Conservation (phyloP, 192 early-diverging fungal species). For the Irineochytrium annulatum region DNA sequence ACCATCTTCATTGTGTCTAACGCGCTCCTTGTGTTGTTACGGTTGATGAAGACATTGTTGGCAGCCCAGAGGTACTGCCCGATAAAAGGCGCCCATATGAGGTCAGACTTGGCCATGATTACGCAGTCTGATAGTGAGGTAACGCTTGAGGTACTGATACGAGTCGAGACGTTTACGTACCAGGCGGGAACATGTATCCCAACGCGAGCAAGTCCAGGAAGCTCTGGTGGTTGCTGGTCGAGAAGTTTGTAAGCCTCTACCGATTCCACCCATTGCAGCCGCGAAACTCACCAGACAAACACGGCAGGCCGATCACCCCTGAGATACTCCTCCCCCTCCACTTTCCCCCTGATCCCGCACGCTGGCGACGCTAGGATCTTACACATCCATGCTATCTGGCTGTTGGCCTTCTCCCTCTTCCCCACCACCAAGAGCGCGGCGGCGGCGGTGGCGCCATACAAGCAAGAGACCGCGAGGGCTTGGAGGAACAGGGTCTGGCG, state of each 20-base stretch:
- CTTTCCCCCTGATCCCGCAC: background rate
- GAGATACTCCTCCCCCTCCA: conserved; percentile 4
- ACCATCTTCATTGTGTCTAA: background rate
- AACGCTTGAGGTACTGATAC: no score
- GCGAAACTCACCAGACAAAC: conserved; percentile 2
- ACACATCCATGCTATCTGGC: background rate
- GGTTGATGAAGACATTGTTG: conserved; percentile 5
- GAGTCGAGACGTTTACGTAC: no score
- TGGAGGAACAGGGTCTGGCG: background rate
- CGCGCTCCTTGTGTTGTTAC: conserved; percentile 2
- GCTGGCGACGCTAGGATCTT: background rate
- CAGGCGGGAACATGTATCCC: conserved; percentile 5
- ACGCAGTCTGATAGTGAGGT: no score
- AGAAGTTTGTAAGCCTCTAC: background rate
- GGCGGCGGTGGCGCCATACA: background rate
- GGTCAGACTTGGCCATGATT: conserved; percentile 4
- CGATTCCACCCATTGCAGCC: background rate
- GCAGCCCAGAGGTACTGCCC: conserved; percentile 2
- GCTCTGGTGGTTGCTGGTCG: conserved; percentile 4
- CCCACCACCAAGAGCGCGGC: background rate
- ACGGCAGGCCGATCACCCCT: background rate
- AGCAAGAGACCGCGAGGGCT: background rate
- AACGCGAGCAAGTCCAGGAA: conserved; percentile 1
- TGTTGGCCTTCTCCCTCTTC: background rate
- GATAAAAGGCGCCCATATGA: background rate